Evolutionary conservation across 371 early-diverging fungal species (phyloP).

Genomic region (Massospora cicadina): DNA sequence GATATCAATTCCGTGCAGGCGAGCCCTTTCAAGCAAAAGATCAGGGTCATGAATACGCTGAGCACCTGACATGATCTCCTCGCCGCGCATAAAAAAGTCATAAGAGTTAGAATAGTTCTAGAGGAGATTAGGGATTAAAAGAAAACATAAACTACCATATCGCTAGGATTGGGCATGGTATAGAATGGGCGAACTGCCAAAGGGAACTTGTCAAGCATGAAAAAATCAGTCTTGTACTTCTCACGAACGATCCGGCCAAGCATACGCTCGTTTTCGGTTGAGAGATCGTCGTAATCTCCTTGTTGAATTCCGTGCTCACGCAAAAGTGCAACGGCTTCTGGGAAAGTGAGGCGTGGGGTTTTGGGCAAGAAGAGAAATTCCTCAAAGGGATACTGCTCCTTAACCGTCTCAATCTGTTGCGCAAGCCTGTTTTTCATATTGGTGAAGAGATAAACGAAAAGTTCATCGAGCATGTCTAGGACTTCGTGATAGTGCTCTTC

Average conservation of each 20-base stretch:
- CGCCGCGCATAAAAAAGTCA: slow-evolving; percentile 99
- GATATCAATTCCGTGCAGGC: slow-evolving; percentile 59
- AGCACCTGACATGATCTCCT: slow-evolving; percentile 99
- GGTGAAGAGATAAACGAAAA: slow-evolving; percentile 84
- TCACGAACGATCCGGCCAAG: slow-evolving; percentile 90
- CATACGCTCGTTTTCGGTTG: slow-evolving; percentile 81
- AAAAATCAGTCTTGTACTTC: slow-evolving; percentile 96
- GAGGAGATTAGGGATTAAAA: neutral
- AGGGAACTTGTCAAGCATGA: slow-evolving; percentile 99
- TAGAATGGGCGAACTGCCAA: slow-evolving; percentile 95
- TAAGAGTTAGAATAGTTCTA: slow-evolving; percentile 93
- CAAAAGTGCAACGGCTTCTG: slow-evolving; percentile 86
- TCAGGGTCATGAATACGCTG: slow-evolving; percentile 96
- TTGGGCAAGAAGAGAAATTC: slow-evolving; percentile 75
- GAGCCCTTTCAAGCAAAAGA: slow-evolving; percentile 66
- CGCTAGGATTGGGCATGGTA: slow-evolving; percentile 92
- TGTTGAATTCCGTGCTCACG: slow-evolving; percentile 80
- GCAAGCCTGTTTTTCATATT: slow-evolving; percentile 66
- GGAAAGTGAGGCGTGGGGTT: slow-evolving; percentile 73
- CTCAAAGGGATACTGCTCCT: slow-evolving; percentile 84
- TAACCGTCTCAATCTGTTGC: slow-evolving; percentile 73
- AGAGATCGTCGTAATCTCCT: slow-evolving; percentile 86
- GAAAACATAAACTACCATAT: slow-evolving; percentile 25
- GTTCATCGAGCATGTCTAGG: slow-evolving; percentile 35
- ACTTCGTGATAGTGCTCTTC: slow-evolving; percentile 97